Base-by-base conservation (phyloP, 768 basidiomycete genomes). In the Glaciozyma martinii region DNA sequence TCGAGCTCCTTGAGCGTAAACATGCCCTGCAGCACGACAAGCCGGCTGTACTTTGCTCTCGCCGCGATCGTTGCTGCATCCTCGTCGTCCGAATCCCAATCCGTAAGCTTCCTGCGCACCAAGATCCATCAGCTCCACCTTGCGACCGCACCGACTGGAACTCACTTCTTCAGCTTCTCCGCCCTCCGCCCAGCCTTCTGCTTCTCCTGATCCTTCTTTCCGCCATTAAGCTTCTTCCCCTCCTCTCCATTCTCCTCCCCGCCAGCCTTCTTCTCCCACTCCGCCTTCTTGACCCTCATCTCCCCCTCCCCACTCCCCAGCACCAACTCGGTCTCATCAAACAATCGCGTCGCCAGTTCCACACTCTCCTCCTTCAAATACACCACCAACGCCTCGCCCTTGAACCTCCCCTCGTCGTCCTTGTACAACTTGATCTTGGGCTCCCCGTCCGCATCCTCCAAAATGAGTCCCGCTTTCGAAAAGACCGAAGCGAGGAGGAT, bases 281-380 rank as follows among this genome's bases (percentile, higher is more conserved):
- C 84, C 40, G 89, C 90, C 68, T 83, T 83, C 62, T 83, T 77
- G 32, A 92, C 87, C 60, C 76, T 81, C 85, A 91, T 90, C 53
- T 83, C 78, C 19, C 86, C 84, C 10, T 81, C 81, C 10, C 86
- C 77, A 53, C 88, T 87, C 3, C 93, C 94, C 29, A 94, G 72
- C 63, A 90, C 80, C 66, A 99, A 78, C 75, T 95, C 92, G 3
- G 89, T 89, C 65, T 97, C 94, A 75, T 97, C 93, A 66, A 98
- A 79, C 60, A 98, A 80, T 70, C 81, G 87, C 66, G 89, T 74
- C 13, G 93, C 94, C 60, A 98, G 80, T 5, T 79, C 77, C 25
- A 98, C 95, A n/a, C 88, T 90, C 66, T 91, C 93, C 75, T 94
- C 91, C 76, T 95, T 95, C 81, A 97, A 94, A 77, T 89, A 99